Base-by-base conservation (phyloP, 352 stramenopile genomes). In the Phytopythium boreale region DNA sequence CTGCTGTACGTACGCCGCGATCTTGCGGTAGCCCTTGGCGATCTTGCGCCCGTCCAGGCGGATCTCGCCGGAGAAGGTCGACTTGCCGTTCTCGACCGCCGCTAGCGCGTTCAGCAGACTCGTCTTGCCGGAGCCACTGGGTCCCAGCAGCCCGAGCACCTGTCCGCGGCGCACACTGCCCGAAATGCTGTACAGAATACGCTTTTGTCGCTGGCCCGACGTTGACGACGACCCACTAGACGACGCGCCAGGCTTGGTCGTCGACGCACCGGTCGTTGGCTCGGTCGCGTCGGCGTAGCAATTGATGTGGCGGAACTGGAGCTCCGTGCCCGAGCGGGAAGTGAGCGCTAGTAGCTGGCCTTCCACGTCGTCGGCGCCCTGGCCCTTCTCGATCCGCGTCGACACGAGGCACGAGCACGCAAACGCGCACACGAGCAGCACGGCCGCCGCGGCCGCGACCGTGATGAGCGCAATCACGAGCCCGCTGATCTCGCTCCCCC, bases 1-100 rank as follows among this genome's bases (percentile, higher is more conserved):
- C 61, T 97, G 90, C 66, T 94, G 79, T 50, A 97, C 89, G 66
- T 96, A 97, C 5, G 88, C 89, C 19, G 89, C 82, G 64, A 94
- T 77, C 15, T 82, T 71, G 27, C 84, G 81, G 65, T 93, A 95
- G 52, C 79, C 66, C 58, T 81, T 76, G 20, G 80, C 63, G 43
- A 90, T 68, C 26, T 67, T 72, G 37, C 81, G 68, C 22, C 77
- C 75, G 68, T 96, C 85, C 6, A 97, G 68, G 24, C 71, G 63
- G 11, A 97, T 66, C 26, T 84, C 71, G 22, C 88, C 88, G 37
- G 77, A 75, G 51, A 84, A 74, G 22, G 71, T 64, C 19, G 71
- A 79, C 26, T 63, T 70, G 20, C 84, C 88, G 60, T 90, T 92
- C 56, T 91, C 77, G 29, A 92, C 83, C 1, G 80, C 80, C 1